Conservation (phyloP, 345 rosid genomes). For the Pistacia integerrima region DNA sequence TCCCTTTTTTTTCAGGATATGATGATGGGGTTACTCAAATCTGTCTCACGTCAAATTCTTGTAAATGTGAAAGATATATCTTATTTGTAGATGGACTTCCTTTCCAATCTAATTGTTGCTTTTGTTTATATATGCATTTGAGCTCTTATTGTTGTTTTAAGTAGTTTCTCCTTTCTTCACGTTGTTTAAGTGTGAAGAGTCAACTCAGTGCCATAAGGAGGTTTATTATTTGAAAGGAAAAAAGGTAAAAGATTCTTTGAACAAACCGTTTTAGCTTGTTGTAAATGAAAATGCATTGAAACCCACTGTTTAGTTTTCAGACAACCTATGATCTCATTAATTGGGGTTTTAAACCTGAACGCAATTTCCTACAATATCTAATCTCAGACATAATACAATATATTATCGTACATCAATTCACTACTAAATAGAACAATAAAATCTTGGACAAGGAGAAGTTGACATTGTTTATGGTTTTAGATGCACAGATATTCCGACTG, state of each 20-base stretch:
- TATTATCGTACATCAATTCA: neutral
- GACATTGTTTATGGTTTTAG: neutral
- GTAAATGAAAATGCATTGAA: neutral
- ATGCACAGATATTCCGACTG: neutral
- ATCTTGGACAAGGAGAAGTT: neutral
- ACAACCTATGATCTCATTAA: neutral
- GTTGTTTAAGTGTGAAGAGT: no score
- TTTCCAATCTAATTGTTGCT: neutral
- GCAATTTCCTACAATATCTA: neutral
- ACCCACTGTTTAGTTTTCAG: neutral
- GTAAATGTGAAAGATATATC: constrained; percentile 30
- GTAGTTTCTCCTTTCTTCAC: neutral
- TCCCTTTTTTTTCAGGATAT: constrained; percentile 35
- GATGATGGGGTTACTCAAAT: constrained; percentile 18
- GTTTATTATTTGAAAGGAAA: no score
- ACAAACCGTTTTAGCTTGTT: no score
- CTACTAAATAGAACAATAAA: neutral
- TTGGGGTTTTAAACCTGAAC: neutral
- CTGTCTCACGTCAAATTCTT: constrained; percentile 14
- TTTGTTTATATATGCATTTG: neutral
- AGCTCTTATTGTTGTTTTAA: no score
- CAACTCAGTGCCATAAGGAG: no score
- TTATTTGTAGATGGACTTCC: neutral
- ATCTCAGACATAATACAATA: neutral
- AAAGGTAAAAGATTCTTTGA: no score